phyloP scores from a whole-genome alignment of 192 early-diverging fungal genomes.

The Coemansia asiatica region DNA sequence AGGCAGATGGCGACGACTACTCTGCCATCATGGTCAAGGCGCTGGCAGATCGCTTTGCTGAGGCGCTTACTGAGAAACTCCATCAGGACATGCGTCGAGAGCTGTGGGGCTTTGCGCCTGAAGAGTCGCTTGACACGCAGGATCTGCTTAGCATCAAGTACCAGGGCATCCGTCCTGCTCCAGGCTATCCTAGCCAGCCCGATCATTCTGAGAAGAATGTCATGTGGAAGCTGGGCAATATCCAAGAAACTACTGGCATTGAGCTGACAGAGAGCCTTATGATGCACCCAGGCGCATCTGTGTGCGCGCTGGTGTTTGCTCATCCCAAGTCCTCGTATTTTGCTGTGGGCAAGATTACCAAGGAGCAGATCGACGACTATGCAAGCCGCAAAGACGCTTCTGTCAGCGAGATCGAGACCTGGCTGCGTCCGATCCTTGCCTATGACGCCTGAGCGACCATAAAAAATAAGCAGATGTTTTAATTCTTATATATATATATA shows the following conservation, averaged over 20 bases:
- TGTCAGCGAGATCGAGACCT: constrained; percentile 68
- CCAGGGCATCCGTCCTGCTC: constrained; percentile 92
- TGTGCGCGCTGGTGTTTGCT: constrained; percentile 75
- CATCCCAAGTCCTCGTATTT: constrained; percentile 84
- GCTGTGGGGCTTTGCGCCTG: constrained; percentile 83
- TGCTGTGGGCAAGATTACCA: constrained; percentile 91
- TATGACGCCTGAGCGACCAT: constrained; percentile 56
- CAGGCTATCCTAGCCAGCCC: constrained; percentile 93
- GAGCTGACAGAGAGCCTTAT: constrained; percentile 89
- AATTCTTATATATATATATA: neutral
- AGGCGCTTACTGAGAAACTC: constrained; percentile 86
- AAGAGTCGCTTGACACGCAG: constrained; percentile 70
- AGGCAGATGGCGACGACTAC: constrained; percentile 86
- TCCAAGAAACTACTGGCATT: constrained; percentile 79
- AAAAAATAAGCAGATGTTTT: too few species aligned
- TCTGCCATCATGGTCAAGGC: constrained; percentile 93
- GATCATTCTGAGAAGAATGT: constrained; percentile 92
- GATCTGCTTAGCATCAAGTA: constrained; percentile 91
- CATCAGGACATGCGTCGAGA: constrained; percentile 87
- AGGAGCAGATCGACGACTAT: constrained; percentile 86
- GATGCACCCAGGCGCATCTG: constrained; percentile 90
- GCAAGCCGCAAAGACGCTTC: constrained; percentile 66
- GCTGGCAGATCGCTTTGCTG: constrained; percentile 89
- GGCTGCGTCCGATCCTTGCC: constrained; percentile 73
- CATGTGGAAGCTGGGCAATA: constrained; percentile 88